A percentile compares a stretch with the other conserved stretches of the same genome.
Conservation (phyloP, 2,329 filamentous ascomycete species). For the Cylindrodendrum hubeiense region DNA sequence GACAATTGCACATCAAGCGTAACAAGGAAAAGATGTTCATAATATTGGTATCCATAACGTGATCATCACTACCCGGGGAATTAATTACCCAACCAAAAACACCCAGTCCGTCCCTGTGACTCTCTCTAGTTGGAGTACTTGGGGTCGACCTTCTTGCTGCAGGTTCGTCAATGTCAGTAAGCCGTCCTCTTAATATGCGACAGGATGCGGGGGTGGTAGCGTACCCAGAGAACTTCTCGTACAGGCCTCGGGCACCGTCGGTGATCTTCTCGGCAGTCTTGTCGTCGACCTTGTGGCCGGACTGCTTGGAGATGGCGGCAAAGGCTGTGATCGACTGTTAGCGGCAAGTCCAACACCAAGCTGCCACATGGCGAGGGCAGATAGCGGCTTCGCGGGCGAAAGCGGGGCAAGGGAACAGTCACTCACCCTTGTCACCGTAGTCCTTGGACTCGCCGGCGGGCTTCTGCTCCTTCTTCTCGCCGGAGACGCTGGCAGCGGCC, state of each 20-base stretch:
- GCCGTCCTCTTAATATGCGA: not conserved
- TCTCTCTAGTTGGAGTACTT: slow-evolving; percentile 52
- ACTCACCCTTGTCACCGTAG: slow-evolving; percentile 55
- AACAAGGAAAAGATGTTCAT: slow-evolving; percentile 14
- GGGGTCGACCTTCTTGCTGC: slow-evolving; percentile 37
- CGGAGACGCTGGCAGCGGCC: slow-evolving; percentile 37
- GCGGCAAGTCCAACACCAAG: not conserved
- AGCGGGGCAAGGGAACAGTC: not conserved
- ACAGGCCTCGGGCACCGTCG: slow-evolving; percentile 50
- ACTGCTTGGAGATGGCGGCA: slow-evolving; percentile 47
- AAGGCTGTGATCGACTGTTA: slow-evolving; percentile 42
- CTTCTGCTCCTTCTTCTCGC: slow-evolving; percentile 31
- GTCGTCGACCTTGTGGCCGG: slow-evolving; percentile 49
- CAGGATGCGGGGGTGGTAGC: slow-evolving; percentile 16
- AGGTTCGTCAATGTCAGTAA: slow-evolving; percentile 6
- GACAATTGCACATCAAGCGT: not conserved
- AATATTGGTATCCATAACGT: slow-evolving; percentile 15
- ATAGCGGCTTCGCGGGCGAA: not conserved
- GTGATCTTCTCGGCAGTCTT: slow-evolving; percentile 55
- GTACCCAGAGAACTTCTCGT: slow-evolving; percentile 54
- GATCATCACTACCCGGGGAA: slow-evolving; percentile 15
- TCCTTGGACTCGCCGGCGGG: slow-evolving; percentile 36
- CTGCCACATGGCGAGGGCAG: not conserved
- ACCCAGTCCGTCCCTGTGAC: not conserved
- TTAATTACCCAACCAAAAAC: not conserved